These are phyloP conservation scores for Ophiorrhiza pumila DNA, from an alignment of 257 asterid genomes.

Conservation along the genomic window DNA sequence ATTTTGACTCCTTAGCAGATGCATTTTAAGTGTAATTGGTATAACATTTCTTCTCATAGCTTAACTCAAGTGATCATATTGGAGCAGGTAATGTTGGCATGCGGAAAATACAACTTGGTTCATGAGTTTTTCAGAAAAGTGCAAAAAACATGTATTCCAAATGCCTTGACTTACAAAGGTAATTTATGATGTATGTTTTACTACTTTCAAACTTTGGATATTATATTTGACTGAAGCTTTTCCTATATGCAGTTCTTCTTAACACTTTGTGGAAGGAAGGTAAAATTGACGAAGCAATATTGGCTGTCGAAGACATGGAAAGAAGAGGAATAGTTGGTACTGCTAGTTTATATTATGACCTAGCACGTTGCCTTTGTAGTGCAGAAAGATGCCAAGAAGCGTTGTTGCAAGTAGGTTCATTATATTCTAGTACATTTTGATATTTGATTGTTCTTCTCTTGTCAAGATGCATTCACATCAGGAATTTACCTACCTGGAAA, in stretches of 20 bases:
- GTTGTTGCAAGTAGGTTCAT: conserved; percentile 56
- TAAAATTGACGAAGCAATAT: conserved; percentile 63
- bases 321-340: conserved; percentile 86
- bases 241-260: conserved; percentile 58
- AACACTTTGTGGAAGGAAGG: conserved; percentile 87
- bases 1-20: neutral
- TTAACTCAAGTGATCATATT: conserved; percentile 12
- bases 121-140: conserved; percentile 88
- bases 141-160: conserved; percentile 69
- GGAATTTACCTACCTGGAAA: neutral
- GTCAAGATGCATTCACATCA: neutral
- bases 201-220: neutral
- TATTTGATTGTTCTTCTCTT: conserved; percentile 10
- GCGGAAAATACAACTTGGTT: conserved; percentile 79
- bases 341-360: conserved; percentile 84
- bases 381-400: conserved; percentile 90
- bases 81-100: conserved; percentile 82
- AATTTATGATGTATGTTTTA: neutral
- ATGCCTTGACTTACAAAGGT: conserved; percentile 92
- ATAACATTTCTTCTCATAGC: neutral
- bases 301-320: conserved; percentile 86
- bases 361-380: conserved; percentile 94
- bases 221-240: neutral
- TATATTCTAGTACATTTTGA: conserved; percentile 8
- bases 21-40: neutral